A percentile compares a stretch with the other conserved stretches of the same genome.
Conservation (phyloP, 345 rosid genomes). For the Salix brachista region DNA sequence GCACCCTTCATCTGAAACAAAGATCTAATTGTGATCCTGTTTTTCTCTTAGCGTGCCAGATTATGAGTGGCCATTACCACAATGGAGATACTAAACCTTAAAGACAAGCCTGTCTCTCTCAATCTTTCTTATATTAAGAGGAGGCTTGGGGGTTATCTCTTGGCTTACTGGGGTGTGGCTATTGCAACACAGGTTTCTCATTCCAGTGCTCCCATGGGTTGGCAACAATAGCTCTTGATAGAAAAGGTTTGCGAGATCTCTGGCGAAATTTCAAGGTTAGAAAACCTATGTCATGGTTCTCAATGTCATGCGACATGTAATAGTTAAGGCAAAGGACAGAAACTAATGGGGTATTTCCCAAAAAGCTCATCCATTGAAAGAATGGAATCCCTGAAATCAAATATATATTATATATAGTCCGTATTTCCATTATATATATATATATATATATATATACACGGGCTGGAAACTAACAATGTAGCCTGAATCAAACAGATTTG, state of each 20-base stretch:
- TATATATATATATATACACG: too few relatives aligned
- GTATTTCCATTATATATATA: too few relatives aligned
- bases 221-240: conserved; percentile 3
- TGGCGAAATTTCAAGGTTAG: conserved; percentile 2
- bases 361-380: too few relatives aligned
- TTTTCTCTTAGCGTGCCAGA: not conserved
- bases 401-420: too few relatives aligned
- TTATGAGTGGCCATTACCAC: not conserved
- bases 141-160: not conserved
- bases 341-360: too few relatives aligned
- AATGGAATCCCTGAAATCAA: too few relatives aligned
- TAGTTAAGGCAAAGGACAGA: too few relatives aligned
- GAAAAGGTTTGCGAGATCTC: conserved; percentile 15
- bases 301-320: too few relatives aligned
- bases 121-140: not conserved
- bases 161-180: not conserved
- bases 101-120: not conserved
- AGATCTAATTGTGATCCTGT: not conserved
- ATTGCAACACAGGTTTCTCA: not conserved
- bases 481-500: too few relatives aligned
- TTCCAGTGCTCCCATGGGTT: conserved; percentile 6
- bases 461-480: too few relatives aligned
- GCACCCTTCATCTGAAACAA: not conserved
- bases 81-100: not conserved
- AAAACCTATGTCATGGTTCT: not conserved